Evolutionary conservation across 1,284 basidiomycete species (phyloP), one percentile per base, ranked within the genome.

Genomic region (Clitocybe nebularis): DNA sequence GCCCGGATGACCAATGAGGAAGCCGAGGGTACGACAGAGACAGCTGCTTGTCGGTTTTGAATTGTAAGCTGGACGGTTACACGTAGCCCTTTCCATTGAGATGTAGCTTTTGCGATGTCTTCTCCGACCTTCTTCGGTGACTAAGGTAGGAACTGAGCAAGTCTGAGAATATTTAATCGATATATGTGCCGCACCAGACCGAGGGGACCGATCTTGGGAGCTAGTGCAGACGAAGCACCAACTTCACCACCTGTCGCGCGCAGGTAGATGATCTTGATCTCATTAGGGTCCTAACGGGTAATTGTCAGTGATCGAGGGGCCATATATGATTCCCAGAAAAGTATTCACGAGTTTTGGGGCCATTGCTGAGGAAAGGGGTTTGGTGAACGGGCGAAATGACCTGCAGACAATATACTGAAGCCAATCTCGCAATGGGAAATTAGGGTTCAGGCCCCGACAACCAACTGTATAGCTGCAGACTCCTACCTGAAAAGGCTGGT

Each of bases 111-210:
- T 63, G 96, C 96, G 65, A 99, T 99, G 75, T 99, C 96, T 90
- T 99, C 96, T 76, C 96, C 96, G 73, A 99, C 94, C 80, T 99
- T 99, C 81, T 99, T 99, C 64, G 96, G 95, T 47, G 96, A 97
- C 94, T 98, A 44, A 42, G 35, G 5, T 4, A 36, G 20, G 43
- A 42, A 1, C 23, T 39, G 34, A 52, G 36, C 35, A 32, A 22
- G 42, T 41, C 23, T 23, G 44, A 39, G 20, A 17, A 44, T 35
- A 20, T 50, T 28, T 6, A 39, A 20, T 24, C 21, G 33, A 32
- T 16, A 21, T 26, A 39, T 34, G 36, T 36, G 8, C 75, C 92
- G 66, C 68, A 98, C 95, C 62, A 99, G 77, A 93, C 95, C 95
- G 60, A 99, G 86, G 74, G 96, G 96, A 84, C 96, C 96, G 68